Percentiles rank a stretch among this genome's conserved stretches.
phyloP scores from a whole-genome alignment of 257 asterid species.

The Capsicum rhomboideum region DNA sequence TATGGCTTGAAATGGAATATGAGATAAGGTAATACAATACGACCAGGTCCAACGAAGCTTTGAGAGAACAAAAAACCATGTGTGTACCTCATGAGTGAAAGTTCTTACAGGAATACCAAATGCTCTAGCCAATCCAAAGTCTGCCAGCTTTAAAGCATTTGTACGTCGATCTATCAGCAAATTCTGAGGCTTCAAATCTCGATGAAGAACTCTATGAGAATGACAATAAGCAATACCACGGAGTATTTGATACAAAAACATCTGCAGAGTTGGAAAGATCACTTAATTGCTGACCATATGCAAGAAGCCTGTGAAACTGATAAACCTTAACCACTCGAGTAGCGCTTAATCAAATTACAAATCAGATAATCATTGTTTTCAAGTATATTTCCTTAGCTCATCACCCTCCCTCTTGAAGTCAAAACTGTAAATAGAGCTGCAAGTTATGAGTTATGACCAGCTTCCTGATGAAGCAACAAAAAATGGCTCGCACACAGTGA shows the following conservation, averaged over 20 bases:
- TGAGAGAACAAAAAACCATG: neutral
- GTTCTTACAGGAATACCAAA: constrained; percentile 97
- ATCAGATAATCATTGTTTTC: neutral
- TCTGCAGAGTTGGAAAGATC: constrained; percentile 32
- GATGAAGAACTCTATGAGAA: constrained; percentile 89
- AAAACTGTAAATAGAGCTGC: neutral
- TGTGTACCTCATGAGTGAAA: constrained; percentile 76
- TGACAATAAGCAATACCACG: constrained; percentile 94
- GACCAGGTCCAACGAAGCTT: neutral
- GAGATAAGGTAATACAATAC: neutral
- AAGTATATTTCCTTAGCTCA: neutral
- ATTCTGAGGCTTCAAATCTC: constrained; percentile 95
- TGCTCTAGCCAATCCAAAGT: constrained; percentile 96
- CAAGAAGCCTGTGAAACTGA: constrained; percentile 6
- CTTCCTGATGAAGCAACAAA: neutral
- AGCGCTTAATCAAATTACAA: neutral
- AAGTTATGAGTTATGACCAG: neutral
- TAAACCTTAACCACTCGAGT: neutral
- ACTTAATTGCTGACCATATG: constrained; percentile 11
- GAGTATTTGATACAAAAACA: constrained; percentile 75
- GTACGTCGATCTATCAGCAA: constrained; percentile 85
- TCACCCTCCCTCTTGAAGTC: neutral
- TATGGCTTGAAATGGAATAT: neutral
- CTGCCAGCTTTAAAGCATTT: constrained; percentile 87
- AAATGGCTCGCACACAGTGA: neutral